Percentiles rank a stretch among this genome's conserved stretches.
Evolutionary conservation across 2,329 filamentous ascomycete genomes (phyloP).

Genomic region (Diplocarpon mali): DNA sequence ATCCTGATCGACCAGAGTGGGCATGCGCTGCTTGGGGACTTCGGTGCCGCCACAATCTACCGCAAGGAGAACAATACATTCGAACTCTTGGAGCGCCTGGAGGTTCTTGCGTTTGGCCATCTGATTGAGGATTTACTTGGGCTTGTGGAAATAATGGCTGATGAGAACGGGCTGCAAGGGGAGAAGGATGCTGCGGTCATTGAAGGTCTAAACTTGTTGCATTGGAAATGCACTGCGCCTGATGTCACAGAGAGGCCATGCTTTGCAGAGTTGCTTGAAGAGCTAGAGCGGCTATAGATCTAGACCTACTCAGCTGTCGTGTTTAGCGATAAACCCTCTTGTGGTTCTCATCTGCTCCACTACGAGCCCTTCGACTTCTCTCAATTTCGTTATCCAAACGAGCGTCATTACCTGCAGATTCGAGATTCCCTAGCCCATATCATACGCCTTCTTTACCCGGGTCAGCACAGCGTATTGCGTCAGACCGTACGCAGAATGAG

Average conservation of each 20-base stretch:
- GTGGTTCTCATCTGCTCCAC: no score
- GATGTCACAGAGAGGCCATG: slow-evolving; percentile 21
- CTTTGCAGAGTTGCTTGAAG: slow-evolving; percentile 20
- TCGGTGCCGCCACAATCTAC: slow-evolving; percentile 38
- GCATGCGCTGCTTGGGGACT: slow-evolving; percentile 37
- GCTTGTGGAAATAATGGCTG: slow-evolving; percentile 23
- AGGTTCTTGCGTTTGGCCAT: slow-evolving; percentile 38
- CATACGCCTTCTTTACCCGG: no score
- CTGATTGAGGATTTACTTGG: slow-evolving; percentile 35
- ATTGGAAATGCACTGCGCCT: slow-evolving; percentile 24
- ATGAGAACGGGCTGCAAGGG: slow-evolving; percentile 11
- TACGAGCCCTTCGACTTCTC: no score
- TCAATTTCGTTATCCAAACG: no score
- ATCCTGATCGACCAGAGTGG: slow-evolving; percentile 32
- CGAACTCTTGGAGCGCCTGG: slow-evolving; percentile 31
- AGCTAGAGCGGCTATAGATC: slow-evolving; percentile 12
- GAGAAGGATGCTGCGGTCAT: slow-evolving; percentile 24
- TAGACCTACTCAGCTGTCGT: not conserved
- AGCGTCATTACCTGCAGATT: no score
- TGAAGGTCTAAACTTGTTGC: slow-evolving; percentile 21
- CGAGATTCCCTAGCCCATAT: no score
- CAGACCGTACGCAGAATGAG: no score
- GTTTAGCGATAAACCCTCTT: no score
- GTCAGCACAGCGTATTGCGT: no score
- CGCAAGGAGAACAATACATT: slow-evolving; percentile 16